phyloP scores from a whole-genome alignment of 192 early-diverging fungal genomes.

The Podila verticillata region DNA sequence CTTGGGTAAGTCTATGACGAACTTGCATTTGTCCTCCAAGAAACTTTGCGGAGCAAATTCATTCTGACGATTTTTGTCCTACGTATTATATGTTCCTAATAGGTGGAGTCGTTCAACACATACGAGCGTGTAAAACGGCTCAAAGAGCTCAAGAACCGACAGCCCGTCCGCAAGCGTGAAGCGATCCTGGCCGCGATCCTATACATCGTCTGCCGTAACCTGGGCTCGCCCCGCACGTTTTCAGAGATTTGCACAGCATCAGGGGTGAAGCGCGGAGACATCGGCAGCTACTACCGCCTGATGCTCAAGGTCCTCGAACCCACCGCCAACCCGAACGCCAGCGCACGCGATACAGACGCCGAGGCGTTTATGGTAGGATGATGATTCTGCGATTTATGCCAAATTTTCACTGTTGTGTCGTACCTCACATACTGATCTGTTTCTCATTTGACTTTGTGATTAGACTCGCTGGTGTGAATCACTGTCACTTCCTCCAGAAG shows the following conservation, averaged over 20 bases:
- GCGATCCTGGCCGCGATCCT: conserved; percentile 70
- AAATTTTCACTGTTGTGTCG: too few relatives aligned
- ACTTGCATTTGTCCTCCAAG: not conserved
- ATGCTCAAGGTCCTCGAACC: conserved; percentile 69
- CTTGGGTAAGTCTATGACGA: conserved; percentile 21
- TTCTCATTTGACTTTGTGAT: not conserved
- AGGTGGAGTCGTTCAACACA: conserved; percentile 56
- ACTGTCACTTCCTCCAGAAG: conserved; percentile 59
- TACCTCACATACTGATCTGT: not conserved
- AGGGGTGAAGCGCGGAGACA: conserved; percentile 68
- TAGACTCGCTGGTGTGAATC: conserved; percentile 69
- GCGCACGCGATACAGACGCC: conserved; percentile 41
- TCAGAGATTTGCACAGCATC: conserved; percentile 70
- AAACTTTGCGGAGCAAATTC: too few relatives aligned
- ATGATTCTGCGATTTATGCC: too few relatives aligned
- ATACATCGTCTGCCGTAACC: conserved; percentile 67
- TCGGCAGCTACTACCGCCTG: conserved; percentile 69
- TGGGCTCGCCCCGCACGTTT: conserved; percentile 68
- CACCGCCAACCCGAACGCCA: conserved; percentile 33
- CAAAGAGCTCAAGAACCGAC: conserved; percentile 72
- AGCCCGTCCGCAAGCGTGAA: conserved; percentile 68
- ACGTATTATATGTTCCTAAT: not conserved
- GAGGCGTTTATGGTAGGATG: conserved; percentile 57
- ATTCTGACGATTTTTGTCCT: not conserved
- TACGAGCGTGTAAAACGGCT: conserved; percentile 67